Percentiles rank a stretch among this genome's conserved stretches.
phyloP scores from a whole-genome alignment of 164 flowering plant genomes.

The Magnolia sinica region DNA sequence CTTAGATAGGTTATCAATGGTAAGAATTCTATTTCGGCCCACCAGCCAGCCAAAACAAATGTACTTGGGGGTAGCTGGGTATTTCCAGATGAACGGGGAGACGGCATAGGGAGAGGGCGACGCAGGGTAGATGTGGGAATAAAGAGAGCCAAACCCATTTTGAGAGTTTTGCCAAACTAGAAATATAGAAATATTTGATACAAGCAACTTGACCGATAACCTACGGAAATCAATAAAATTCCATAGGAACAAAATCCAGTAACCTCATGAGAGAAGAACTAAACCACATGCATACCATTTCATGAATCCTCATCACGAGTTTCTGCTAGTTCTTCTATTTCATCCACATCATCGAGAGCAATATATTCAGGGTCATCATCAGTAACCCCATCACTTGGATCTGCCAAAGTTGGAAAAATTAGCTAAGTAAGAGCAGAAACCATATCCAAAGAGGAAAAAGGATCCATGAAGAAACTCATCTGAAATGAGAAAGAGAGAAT shows the following conservation, averaged over 20 bases:
- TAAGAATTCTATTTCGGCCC: no score
- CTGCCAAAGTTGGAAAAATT: slow-evolving; percentile 11
- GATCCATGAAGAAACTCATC: neutral
- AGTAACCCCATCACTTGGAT: slow-evolving; percentile 25
- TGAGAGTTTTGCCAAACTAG: neutral
- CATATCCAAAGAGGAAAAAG: neutral
- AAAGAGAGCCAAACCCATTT: neutral
- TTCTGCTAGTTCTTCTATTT: slow-evolving; percentile 36
- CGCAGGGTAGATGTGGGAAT: no score
- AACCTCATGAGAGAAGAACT: neutral
- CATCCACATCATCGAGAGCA: slow-evolving; percentile 67
- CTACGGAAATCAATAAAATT: neutral
- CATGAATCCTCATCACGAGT: slow-evolving; percentile 11
- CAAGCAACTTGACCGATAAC: neutral
- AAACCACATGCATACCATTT: neutral
- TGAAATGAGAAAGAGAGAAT: neutral
- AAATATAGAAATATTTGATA: neutral
- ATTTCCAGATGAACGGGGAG: no score
- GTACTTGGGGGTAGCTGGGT: no score
- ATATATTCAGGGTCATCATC: slow-evolving; percentile 41
- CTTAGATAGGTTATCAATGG: no score
- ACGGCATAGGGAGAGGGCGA: no score
- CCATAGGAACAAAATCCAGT: neutral
- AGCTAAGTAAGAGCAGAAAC: neutral
- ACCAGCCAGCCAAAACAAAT: no score